Evolutionary conservation across 805 yeast species (phyloP).

Genomic region (Myxozyma neotropica): DNA sequence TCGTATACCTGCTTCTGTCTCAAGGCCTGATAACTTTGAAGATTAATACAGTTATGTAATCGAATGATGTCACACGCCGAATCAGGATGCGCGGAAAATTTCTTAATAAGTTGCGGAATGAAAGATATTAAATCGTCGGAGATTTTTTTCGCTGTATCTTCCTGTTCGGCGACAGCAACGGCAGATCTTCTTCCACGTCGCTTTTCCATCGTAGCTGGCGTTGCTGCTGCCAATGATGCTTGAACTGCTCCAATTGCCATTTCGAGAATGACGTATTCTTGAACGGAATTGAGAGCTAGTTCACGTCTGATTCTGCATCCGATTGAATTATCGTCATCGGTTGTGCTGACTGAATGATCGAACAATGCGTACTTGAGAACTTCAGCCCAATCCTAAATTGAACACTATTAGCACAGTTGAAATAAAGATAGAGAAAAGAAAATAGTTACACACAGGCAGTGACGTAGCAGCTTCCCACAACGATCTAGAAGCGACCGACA

Average conservation of each 20-base stretch:
- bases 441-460: conserved; percentile 9
- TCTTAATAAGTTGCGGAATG: conserved; percentile 36
- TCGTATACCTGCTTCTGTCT: conserved; percentile 34
- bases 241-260: conserved; percentile 24
- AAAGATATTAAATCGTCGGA: conserved; percentile 28
- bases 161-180: conserved; percentile 4
- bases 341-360: conserved; percentile 14
- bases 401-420: not conserved
- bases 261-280: conserved; percentile 24
- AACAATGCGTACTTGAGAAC: conserved; percentile 21
- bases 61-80: conserved; percentile 34
- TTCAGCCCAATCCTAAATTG: conserved; percentile 11
- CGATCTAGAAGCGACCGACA: conserved; percentile 26
- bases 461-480: conserved; percentile 18
- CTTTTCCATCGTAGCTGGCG: not conserved
- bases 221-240: conserved; percentile 1
- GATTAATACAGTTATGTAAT: conserved; percentile 34
- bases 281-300: conserved; percentile 15
- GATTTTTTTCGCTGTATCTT: conserved; percentile 1
- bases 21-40: conserved; percentile 29
- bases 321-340: conserved; percentile 12
- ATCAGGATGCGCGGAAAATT: conserved; percentile 35
- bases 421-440: not conserved
- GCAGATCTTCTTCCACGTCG: not conserved
- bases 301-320: conserved; percentile 4